A percentile compares a stretch with the other conserved stretches of the same genome.
Conservation (phyloP, 1,284 basidiomycete species). For the Sanghuangporus weigelae region DNA sequence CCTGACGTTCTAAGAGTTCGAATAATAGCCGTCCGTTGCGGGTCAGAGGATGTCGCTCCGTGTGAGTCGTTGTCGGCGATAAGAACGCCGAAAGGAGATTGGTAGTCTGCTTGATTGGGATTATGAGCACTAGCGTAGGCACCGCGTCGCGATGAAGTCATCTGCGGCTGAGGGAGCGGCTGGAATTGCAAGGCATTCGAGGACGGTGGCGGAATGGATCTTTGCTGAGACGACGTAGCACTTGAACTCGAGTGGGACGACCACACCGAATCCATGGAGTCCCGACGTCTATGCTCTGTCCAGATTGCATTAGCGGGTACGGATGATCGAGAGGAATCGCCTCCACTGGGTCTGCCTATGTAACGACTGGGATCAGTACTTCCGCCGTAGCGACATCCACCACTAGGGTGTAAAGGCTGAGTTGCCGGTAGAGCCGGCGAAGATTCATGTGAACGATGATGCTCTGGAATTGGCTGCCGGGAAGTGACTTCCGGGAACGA, state of each 20-base stretch:
- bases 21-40: slow-evolving; percentile 14
- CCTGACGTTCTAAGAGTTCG: slow-evolving; percentile 10
- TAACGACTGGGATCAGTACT: neutral
- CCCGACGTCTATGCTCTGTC: slow-evolving; percentile 13
- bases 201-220: neutral
- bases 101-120: slow-evolving; percentile 6
- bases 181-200: slow-evolving; percentile 17
- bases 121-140: neutral
- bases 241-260: slow-evolving; percentile 15
- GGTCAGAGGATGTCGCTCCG: slow-evolving; percentile 6
- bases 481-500: neutral
- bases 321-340: neutral
- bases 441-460: neutral
- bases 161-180: slow-evolving; percentile 14
- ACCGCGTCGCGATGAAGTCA: neutral
- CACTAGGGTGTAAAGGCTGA: neutral
- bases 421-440: neutral
- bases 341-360: neutral
- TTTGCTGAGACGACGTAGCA: slow-evolving; percentile 1
- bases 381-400: neutral
- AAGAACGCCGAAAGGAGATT: slow-evolving; percentile 11
- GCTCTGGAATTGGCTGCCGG: neutral
- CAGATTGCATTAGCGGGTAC: neutral
- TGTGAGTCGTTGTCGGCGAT: slow-evolving; percentile 9
- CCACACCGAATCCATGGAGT: slow-evolving; percentile 13